Conservation (phyloP, 805 yeast species). For the Kuraishia ogatae region DNA sequence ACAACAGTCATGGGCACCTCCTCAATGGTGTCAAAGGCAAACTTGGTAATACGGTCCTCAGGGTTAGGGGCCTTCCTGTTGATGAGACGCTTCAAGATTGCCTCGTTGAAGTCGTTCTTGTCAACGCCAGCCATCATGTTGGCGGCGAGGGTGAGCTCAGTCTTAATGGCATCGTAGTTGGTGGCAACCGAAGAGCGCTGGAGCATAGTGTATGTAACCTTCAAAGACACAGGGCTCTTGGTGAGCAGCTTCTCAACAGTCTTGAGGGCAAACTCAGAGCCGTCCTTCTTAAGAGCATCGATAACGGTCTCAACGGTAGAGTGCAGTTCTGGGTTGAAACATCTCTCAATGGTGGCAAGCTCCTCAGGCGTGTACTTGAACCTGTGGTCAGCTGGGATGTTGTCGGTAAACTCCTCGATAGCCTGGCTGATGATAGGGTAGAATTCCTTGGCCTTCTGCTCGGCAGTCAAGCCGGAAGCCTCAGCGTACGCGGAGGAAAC, state of each 20-base stretch:
- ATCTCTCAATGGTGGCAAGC: slow-evolving; percentile 54
- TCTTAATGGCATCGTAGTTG: slow-evolving; percentile 56
- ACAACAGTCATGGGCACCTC: slow-evolving; percentile 59
- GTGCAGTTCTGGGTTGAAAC: slow-evolving; percentile 42
- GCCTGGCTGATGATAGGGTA: slow-evolving; percentile 58
- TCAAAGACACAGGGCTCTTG: slow-evolving; percentile 75
- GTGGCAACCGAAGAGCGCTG: slow-evolving; percentile 50
- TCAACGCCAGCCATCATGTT: slow-evolving; percentile 54
- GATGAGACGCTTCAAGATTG: slow-evolving; percentile 43
- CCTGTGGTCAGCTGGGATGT: slow-evolving; percentile 52
- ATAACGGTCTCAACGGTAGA: slow-evolving; percentile 46
- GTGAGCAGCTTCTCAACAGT: slow-evolving; percentile 46
- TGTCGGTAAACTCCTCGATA: slow-evolving; percentile 71
- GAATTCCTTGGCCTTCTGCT: slow-evolving; percentile 26
- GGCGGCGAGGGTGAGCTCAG: slow-evolving; percentile 71
- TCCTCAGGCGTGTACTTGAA: slow-evolving; percentile 50
- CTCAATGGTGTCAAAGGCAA: slow-evolving; percentile 38
- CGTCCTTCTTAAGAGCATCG: slow-evolving; percentile 40
- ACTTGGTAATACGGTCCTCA: slow-evolving; percentile 15
- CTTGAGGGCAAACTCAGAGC: slow-evolving; percentile 55
- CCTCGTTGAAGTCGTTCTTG: slow-evolving; percentile 38
- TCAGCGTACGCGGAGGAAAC: slow-evolving; percentile 2
- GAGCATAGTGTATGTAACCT: slow-evolving; percentile 61
- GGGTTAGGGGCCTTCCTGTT: slow-evolving; percentile 27
- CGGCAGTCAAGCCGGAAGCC: slow-evolving; percentile 5